Evolutionary conservation across 371 early-diverging fungal species (phyloP).

Genomic region (Nematocida sp.): DNA sequence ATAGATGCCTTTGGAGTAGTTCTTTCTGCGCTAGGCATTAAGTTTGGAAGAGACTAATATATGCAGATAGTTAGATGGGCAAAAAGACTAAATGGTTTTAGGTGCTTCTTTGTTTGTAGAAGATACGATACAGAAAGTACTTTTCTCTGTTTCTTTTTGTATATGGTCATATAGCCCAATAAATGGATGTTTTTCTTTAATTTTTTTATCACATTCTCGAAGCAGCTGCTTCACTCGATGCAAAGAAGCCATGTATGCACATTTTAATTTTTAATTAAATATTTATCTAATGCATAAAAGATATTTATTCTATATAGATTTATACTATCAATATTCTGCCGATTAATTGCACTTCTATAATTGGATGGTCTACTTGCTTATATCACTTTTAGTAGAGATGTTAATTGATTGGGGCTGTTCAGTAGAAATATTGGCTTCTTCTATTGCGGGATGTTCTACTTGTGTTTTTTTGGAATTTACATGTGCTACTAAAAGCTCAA

Average conservation of each 20-base stretch:
- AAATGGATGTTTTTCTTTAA: slow-evolving; percentile 21
- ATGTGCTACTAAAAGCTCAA: slow-evolving; percentile 25
- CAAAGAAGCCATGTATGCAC: too few relatives aligned
- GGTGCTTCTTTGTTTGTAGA: neutral
- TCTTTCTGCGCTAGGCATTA: slow-evolving; percentile 71
- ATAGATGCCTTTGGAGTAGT: slow-evolving; percentile 86
- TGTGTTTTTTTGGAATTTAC: neutral
- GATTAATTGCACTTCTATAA: too few relatives aligned
- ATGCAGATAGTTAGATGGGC: too few relatives aligned
- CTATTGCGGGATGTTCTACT: neutral
- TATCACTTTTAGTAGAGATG: too few relatives aligned
- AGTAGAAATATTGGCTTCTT: too few relatives aligned
- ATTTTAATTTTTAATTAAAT: too few relatives aligned
- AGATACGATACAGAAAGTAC: neutral
- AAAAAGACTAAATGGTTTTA: neutral
- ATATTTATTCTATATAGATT: too few relatives aligned
- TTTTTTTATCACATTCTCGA: slow-evolving; percentile 1
- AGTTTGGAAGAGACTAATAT: slow-evolving; percentile 53
- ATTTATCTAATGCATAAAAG: too few relatives aligned
- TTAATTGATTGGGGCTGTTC: too few relatives aligned
- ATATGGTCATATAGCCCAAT: slow-evolving; percentile 23
- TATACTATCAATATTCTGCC: too few relatives aligned
- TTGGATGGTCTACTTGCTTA: too few relatives aligned
- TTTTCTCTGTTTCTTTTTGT: neutral
- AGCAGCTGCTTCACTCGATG: neutral